Conservation (phyloP, 371 early-diverging fungal species). For the Paraphysoderma sedebokerense region DNA sequence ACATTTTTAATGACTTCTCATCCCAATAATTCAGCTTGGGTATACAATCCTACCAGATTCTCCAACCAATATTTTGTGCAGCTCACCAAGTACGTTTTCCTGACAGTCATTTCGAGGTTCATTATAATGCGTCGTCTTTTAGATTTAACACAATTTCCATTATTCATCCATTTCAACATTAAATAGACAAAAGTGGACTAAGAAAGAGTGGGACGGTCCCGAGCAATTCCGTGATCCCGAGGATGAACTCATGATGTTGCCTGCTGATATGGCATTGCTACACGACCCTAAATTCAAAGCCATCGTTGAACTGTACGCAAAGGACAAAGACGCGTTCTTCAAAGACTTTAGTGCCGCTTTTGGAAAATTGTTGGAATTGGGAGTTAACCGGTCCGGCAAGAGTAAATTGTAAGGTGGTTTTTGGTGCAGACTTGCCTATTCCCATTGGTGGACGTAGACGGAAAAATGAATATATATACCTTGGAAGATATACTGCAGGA, state of each 20-base stretch:
- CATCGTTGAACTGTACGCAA: constrained; percentile 65
- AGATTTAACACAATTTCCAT: no score
- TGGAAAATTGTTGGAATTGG: constrained; percentile 71
- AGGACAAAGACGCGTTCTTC: constrained; percentile 58
- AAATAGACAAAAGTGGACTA: constrained; percentile 68
- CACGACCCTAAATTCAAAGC: constrained; percentile 39
- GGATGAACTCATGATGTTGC: constrained; percentile 39
- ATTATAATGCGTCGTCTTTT: no score
- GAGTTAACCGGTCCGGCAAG: constrained; percentile 25
- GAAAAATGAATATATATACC: no score
- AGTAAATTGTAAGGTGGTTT: constrained; percentile 3
- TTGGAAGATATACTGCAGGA: no score
- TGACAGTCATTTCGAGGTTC: no score
- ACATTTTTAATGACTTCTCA: background rate
- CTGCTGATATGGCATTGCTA: constrained; percentile 59
- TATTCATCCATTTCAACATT: no score
- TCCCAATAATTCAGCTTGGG: constrained; percentile 36
- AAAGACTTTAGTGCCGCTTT: constrained; percentile 70
- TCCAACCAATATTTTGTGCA: constrained; percentile 83
- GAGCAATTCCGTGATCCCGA: constrained; percentile 69
- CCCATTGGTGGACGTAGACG: no score
- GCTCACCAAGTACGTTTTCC: no score
- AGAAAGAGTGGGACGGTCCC: constrained; percentile 65
- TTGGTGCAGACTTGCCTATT: no score
- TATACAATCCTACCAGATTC: constrained; percentile 67